phyloP scores from a whole-genome alignment of 192 early-diverging fungal species.

The Spinellus fusiger region DNA sequence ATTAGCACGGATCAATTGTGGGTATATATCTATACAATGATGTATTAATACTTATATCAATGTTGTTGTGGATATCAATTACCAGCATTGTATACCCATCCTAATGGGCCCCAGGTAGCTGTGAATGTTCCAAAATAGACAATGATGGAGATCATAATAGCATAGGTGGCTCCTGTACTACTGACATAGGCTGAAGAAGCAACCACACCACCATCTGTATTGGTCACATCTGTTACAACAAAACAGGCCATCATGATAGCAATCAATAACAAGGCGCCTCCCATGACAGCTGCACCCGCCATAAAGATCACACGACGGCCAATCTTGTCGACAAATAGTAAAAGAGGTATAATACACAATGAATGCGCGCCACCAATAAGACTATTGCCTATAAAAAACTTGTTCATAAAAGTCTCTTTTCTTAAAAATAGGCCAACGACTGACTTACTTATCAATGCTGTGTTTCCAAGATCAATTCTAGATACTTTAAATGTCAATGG shows the following conservation, averaged over 20 bases:
- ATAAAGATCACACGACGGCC: slow-evolving; percentile 63
- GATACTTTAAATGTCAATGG: slow-evolving; percentile 18
- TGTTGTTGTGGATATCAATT: background rate
- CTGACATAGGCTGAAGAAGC: slow-evolving; percentile 13
- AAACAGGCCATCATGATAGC: slow-evolving; percentile 13
- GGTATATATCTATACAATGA: slow-evolving; percentile 76
- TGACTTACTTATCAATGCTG: background rate
- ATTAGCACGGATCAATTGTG: slow-evolving; percentile 81
- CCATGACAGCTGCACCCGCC: slow-evolving; percentile 48
- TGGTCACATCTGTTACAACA: slow-evolving; percentile 23
- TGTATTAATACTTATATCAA: no score
- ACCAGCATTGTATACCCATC: slow-evolving; percentile 49
- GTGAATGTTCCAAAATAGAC: slow-evolving; percentile 69
- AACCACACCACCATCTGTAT: slow-evolving; percentile 8
- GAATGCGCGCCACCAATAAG: slow-evolving; percentile 18
- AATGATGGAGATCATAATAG: slow-evolving; percentile 51
- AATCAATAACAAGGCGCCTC: slow-evolving; percentile 8
- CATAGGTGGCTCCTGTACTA: slow-evolving; percentile 29
- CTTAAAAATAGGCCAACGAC: no score
- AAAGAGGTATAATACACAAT: slow-evolving; percentile 29
- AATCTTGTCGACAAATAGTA: slow-evolving; percentile 56
- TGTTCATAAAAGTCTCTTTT: no score
- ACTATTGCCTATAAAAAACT: slow-evolving; percentile 25
- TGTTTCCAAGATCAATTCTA: slow-evolving; percentile 2
- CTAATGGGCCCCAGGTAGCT: slow-evolving; percentile 63